Evolutionary conservation across 148 eudicot species (phyloP).

Genomic region (Cornus florida): DNA sequence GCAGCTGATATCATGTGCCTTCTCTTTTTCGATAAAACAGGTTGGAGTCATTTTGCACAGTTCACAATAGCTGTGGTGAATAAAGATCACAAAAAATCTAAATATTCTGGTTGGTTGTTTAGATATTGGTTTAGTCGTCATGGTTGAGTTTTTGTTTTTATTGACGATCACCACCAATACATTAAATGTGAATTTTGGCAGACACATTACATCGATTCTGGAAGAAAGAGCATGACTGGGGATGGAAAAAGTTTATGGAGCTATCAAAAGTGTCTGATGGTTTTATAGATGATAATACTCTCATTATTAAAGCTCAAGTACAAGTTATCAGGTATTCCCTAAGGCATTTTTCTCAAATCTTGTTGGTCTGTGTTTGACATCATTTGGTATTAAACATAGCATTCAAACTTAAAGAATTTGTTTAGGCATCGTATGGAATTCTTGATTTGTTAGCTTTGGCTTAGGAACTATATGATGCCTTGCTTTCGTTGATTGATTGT

Average conservation of each 20-base stretch:
- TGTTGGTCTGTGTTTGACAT: not conserved
- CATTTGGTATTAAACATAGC: not conserved
- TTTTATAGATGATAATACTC: conserved; percentile 72
- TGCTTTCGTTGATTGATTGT: not conserved
- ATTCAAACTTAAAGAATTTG: not conserved
- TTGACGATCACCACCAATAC: not conserved
- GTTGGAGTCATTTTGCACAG: conserved; percentile 96
- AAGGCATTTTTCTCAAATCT: not conserved
- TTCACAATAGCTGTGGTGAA: conserved; percentile 92
- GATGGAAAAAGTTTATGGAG: conserved; percentile 97
- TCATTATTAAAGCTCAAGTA: conserved; percentile 85
- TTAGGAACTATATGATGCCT: not conserved
- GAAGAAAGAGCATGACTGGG: conserved; percentile 99
- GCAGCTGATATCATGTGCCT: not conserved
- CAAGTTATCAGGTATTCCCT: conserved; percentile 73
- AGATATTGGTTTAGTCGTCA: not conserved
- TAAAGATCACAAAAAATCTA: conserved; percentile 81
- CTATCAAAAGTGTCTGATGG: conserved; percentile 81
- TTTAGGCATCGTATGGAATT: not conserved
- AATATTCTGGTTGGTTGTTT: conserved; percentile 70
- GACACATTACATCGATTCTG: conserved; percentile 91
- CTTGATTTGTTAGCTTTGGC: not conserved
- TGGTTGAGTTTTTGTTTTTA: conserved; percentile 1
- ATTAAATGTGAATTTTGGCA: conserved; percentile 22
- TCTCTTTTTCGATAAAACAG: conserved; percentile 30